These are phyloP conservation scores for Xylaria scruposa DNA, from an alignment of 495 filamentous ascomycete genomes.

Conservation along the genomic window DNA sequence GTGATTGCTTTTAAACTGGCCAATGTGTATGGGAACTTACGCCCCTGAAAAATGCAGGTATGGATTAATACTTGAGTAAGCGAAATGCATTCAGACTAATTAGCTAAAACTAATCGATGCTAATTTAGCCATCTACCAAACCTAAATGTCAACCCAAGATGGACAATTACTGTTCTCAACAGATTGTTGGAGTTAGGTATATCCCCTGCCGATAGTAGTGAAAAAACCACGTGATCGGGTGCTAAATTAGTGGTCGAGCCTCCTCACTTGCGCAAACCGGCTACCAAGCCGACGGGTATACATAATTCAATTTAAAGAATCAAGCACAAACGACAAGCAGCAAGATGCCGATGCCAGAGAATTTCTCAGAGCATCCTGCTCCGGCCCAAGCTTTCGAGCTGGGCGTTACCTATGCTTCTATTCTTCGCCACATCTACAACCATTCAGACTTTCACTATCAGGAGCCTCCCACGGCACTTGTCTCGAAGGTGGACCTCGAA, in stretches of 20 bases:
- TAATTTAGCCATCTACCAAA: not conserved
- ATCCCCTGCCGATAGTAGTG: not conserved
- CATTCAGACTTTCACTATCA: slow-evolving; percentile 33
- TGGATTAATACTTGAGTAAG: not conserved
- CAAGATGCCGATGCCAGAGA: slow-evolving; percentile 18
- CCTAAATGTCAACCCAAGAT: not conserved
- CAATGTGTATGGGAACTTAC: slow-evolving; percentile 6
- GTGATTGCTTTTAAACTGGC: slow-evolving; percentile 29
- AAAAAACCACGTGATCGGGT: not conserved
- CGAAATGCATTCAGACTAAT: not conserved
- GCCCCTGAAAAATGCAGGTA: not conserved
- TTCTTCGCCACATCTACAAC: slow-evolving; percentile 35
- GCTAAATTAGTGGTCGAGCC: not conserved
- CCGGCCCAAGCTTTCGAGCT: slow-evolving; percentile 37
- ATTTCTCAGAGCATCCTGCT: slow-evolving; percentile 28
- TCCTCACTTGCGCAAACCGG: not conserved
- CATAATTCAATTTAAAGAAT: not conserved
- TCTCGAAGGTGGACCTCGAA: slow-evolving; percentile 32
- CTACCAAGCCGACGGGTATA: not conserved
- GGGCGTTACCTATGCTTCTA: slow-evolving; percentile 32
- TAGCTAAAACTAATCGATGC: not conserved
- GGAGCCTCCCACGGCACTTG: slow-evolving; percentile 33
- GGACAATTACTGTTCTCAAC: not conserved
- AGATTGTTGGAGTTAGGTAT: not conserved
- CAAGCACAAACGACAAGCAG: not conserved